Percentiles rank a stretch among this genome's conserved stretches.
These are phyloP conservation scores for Chrysoporthe deuterocubensis DNA, from an alignment of 2,329 filamentous ascomycete genomes.

Conservation along the genomic window DNA sequence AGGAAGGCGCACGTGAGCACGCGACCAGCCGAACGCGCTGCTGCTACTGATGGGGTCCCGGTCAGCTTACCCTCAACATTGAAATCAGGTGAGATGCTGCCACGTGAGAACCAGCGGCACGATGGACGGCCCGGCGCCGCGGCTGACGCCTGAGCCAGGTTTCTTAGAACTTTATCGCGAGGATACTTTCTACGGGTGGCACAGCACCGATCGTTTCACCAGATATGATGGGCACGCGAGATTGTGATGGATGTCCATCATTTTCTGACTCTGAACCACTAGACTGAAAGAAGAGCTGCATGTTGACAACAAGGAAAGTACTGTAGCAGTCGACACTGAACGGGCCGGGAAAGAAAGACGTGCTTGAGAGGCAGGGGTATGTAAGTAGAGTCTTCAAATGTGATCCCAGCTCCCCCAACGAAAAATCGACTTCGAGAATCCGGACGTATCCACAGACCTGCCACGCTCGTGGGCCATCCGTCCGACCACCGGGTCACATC, in stretches of 20 bases:
- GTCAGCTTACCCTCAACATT: slow-evolving; percentile 9
- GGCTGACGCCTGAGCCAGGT: neutral
- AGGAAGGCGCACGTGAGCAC: neutral
- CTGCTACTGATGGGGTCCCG: neutral
- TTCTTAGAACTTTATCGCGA: neutral
- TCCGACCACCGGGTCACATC: slow-evolving; percentile 11
- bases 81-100: neutral
- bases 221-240: neutral
- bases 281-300: slow-evolving; percentile 30
- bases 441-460: slow-evolving; percentile 26
- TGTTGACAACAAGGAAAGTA: slow-evolving; percentile 29
- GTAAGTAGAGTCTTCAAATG: slow-evolving; percentile 30
- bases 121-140: neutral
- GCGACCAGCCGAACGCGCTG: neutral
- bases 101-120: neutral
- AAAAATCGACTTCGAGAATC: slow-evolving; percentile 27
- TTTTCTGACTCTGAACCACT: slow-evolving; percentile 30
- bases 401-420: slow-evolving; percentile 28
- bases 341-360: slow-evolving; percentile 28
- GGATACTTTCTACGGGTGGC: neutral
- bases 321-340: slow-evolving; percentile 30
- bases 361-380: slow-evolving; percentile 30
- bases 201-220: neutral
- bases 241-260: slow-evolving; percentile 28
- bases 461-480: slow-evolving; percentile 22